A percentile compares a stretch with the other conserved stretches of the same genome.
phyloP scores from a whole-genome alignment of 371 early-diverging fungal genomes.

The Dinochytrium kinnereticum region DNA sequence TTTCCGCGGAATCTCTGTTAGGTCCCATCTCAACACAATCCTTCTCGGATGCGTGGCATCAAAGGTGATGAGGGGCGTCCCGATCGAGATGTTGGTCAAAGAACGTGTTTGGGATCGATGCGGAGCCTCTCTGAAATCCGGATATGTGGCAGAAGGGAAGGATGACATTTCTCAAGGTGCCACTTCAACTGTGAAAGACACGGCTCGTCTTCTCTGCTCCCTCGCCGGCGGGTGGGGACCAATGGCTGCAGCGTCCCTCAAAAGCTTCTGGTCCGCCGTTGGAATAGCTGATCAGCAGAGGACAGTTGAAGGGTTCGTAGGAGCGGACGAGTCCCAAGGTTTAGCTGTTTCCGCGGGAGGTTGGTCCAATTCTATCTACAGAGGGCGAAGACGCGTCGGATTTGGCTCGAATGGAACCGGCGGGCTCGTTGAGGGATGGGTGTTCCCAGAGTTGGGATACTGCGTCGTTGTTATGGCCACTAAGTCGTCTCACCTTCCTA shows the following conservation, averaged over 20 bases:
- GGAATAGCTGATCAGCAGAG: background rate
- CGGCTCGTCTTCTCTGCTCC: conserved; percentile 6
- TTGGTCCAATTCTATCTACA: background rate
- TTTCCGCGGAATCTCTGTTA: background rate
- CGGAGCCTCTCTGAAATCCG: background rate
- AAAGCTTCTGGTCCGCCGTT: background rate
- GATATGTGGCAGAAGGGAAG: background rate
- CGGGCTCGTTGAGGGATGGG: background rate
- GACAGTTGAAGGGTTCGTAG: background rate
- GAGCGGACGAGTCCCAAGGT: background rate
- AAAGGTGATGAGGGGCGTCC: background rate
- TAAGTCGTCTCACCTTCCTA: background rate
- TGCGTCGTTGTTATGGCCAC: background rate
- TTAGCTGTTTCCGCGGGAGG: background rate
- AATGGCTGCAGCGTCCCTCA: background rate
- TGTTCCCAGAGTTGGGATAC: conserved; percentile 2
- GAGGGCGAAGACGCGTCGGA: conserved; percentile 1
- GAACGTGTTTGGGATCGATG: conserved; percentile 4
- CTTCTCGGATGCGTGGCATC: background rate
- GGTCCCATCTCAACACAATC: background rate
- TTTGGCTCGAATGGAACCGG: conserved; percentile 4
- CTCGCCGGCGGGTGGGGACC: conserved; percentile 13
- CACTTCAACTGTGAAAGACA: background rate
- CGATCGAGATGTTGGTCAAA: background rate
- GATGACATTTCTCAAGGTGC: conserved; percentile 1